Evolutionary conservation across 352 stramenopile species (phyloP).

Genomic region (Pythium utonaiense): DNA sequence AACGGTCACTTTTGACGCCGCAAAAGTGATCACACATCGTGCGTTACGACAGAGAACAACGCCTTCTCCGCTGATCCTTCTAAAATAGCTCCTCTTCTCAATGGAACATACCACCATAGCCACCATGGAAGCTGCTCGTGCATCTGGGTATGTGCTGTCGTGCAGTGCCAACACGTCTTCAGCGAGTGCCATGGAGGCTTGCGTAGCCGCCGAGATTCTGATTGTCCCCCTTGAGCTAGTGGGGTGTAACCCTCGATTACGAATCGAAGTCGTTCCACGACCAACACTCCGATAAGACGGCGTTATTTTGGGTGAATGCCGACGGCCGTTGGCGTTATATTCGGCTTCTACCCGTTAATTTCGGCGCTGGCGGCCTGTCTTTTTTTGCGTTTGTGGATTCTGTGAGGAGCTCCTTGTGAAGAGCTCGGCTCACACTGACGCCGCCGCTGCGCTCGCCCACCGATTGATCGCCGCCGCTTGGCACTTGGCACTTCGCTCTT

Average conservation of each 20-base stretch:
- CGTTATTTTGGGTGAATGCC: background rate
- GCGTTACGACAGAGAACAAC: no score
- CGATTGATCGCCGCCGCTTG: background rate
- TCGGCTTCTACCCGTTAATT: background rate
- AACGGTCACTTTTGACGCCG: background rate
- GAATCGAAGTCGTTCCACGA: background rate
- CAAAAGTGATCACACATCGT: no score
- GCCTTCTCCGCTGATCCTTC: no score
- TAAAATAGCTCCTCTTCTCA: no score
- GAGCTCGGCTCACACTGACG: no score
- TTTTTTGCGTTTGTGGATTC: no score
- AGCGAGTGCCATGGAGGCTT: no score
- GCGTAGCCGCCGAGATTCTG: constrained; percentile 1
- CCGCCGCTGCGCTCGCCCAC: background rate
- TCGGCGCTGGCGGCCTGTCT: background rate
- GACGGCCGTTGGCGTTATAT: constrained; percentile 2
- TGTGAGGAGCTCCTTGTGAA: background rate
- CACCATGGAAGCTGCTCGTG: no score
- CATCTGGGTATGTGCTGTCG: no score
- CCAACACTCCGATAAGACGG: background rate
- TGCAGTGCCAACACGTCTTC: no score
- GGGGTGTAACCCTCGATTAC: background rate
- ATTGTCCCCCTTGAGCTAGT: no score
- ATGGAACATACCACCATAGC: no score
- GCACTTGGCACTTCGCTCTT: background rate